Evolutionary conservation across 768 basidiomycete species (phyloP).

Genomic region (Tulasnella sp.): DNA sequence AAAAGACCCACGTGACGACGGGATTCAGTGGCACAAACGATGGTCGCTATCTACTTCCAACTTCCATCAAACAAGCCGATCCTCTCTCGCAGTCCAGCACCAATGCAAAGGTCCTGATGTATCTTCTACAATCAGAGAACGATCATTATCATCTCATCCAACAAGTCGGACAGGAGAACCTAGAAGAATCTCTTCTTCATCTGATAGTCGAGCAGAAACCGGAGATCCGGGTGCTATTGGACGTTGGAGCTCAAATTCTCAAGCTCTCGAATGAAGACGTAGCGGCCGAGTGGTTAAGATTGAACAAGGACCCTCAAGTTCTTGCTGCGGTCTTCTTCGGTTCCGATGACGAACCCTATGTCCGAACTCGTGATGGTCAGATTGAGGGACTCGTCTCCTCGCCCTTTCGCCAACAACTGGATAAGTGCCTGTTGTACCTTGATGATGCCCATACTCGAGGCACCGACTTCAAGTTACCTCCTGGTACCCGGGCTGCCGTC

Average conservation of each 20-base stretch:
- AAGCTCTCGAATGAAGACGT: background rate
- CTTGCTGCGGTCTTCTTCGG: slow-evolving; percentile 7
- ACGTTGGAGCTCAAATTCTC: slow-evolving; percentile 9
- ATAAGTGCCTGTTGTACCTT: slow-evolving; percentile 8
- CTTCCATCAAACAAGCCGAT: slow-evolving; percentile 8
- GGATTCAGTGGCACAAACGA: slow-evolving; percentile 50
- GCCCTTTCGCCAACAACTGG: background rate
- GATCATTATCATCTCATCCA: background rate
- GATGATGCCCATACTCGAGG: slow-evolving; percentile 11
- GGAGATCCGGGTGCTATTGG: background rate
- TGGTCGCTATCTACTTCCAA: slow-evolving; percentile 21
- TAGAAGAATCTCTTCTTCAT: background rate
- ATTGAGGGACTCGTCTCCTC: background rate
- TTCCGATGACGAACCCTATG: background rate
- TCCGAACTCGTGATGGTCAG: background rate
- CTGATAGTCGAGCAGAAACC: background rate
- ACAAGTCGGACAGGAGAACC: background rate
- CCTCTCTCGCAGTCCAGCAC: background rate
- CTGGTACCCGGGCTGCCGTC: background rate
- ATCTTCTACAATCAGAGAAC: slow-evolving; percentile 3
- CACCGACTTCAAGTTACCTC: slow-evolving; percentile 7
- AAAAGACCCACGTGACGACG: slow-evolving; percentile 28
- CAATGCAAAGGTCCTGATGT: slow-evolving; percentile 2
- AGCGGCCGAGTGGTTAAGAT: background rate
- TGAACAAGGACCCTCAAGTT: slow-evolving; percentile 12